Evolutionary conservation across 108 stramenopile species (phyloP), one percentile per base, ranked within the genome.

Genomic region (Stephanodiscus triporus): DNA sequence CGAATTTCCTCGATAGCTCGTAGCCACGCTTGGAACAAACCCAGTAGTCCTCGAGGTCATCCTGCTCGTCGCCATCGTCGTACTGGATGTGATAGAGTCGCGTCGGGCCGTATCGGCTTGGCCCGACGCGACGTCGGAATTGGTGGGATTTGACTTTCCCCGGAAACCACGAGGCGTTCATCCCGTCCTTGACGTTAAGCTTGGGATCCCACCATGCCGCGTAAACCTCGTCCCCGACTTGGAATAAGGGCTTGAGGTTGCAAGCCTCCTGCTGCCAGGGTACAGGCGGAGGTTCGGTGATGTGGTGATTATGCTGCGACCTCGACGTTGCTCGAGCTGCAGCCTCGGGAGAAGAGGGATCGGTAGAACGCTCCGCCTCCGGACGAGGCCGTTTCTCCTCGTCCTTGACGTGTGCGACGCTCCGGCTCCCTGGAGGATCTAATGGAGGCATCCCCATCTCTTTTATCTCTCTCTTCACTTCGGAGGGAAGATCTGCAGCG

Each of bases 171-270:
- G 2, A 4, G 0, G 59, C 34, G 7, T 60, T 20, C 20, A 14
- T 20, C 59, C n/a, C 47, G 6, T 56, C 8, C 11, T 54, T 27
- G 16, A 0, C 23, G 22, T 51, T 34, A 20, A 26, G 9, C n/a
- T 4, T 19, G 23, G 43, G 47, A 22, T 30, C 53, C 59, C 37
- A 45, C 70, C 70, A 71, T 20, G 57, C 56, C 29, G 70, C 70
- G 23, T 49, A 71, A 6, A 71, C 70, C 24, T 27, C 47, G 32
- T 71, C 60, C 17, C 70, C 70, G 36, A n/a, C 57, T 4, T 60
- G 45, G 32, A 71, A 71, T 19, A 60, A n/a, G 0, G 70, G 70
- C 34, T 71, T 71, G 14, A 65, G 64, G 23, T 48, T 60, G 32
- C 36, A 8, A 60, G 16, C 7, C 4, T 55, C 22, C 54, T 55